Percentiles rank a stretch among this genome's conserved stretches.
Conservation (phyloP, 306 rosid species). For the Dalbergia oliveri region DNA sequence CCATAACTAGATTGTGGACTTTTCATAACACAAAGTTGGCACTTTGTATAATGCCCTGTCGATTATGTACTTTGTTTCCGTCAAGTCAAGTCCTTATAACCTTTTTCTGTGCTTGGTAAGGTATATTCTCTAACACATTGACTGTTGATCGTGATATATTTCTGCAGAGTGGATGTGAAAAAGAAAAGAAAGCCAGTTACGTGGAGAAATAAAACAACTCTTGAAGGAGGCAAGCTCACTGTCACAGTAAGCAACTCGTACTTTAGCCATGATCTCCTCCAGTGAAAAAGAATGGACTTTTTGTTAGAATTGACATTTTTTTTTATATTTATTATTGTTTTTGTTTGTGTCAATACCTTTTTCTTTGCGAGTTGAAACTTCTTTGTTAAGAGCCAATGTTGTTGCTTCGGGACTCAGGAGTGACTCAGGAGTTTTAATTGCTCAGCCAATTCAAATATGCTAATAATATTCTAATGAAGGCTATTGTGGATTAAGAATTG, state of each 20-base stretch:
- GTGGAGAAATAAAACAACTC: slow-evolving; percentile 72
- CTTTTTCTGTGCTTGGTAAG: not conserved
- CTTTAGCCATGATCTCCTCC: not conserved
- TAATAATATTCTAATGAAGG: too few relatives aligned
- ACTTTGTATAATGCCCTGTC: slow-evolving; percentile 4
- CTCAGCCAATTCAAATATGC: too few relatives aligned
- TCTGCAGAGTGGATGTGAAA: slow-evolving; percentile 60
- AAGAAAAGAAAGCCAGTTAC: slow-evolving; percentile 57
- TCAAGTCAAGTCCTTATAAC: not conserved
- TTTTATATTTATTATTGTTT: not conserved
- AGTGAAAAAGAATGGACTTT: too few relatives aligned
- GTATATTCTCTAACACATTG: not conserved
- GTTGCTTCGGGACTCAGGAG: too few relatives aligned
- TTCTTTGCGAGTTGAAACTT: too few relatives aligned
- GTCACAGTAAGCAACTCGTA: slow-evolving; percentile 75
- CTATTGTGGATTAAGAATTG: too few relatives aligned
- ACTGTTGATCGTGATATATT: slow-evolving; percentile 21
- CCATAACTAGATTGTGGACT: not conserved
- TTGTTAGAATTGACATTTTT: not conserved
- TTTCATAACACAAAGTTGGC: slow-evolving; percentile 1
- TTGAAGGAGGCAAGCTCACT: slow-evolving; percentile 78
- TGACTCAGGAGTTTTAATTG: too few relatives aligned
- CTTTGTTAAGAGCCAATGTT: too few relatives aligned
- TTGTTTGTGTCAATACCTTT: not conserved
- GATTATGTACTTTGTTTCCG: slow-evolving; percentile 16